phyloP scores from a whole-genome alignment of 1,139 yeast genomes.

The Hansenula lynferdii region DNA sequence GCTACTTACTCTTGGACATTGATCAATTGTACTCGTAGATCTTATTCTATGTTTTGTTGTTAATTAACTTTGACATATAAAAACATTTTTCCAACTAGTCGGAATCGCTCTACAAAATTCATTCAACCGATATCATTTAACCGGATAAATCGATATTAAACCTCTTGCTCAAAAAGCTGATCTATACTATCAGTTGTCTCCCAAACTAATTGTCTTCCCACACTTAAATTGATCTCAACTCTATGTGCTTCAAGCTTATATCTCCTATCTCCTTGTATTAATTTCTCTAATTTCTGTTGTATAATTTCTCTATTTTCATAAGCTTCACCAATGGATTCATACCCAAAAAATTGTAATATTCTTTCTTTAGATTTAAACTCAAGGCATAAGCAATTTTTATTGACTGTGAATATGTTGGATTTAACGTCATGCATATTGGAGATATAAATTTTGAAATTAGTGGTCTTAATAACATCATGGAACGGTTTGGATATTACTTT shows the following conservation, averaged over 20 bases:
- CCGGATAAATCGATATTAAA: no score
- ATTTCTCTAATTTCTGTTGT: constrained; percentile 1
- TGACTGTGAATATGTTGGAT: constrained; percentile 4
- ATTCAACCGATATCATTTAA: no score
- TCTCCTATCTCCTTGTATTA: background rate
- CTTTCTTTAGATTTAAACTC: constrained; percentile 10
- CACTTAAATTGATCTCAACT: constrained; percentile 1
- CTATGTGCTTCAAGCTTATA: background rate
- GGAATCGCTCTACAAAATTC: no score
- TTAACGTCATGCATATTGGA: constrained; percentile 8
- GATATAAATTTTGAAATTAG: constrained; percentile 12
- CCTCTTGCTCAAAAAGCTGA: constrained; percentile 3
- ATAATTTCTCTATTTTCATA: background rate
- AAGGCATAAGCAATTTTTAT: constrained; percentile 12
- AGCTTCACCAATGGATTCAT: constrained; percentile 1
- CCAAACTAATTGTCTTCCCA: constrained; percentile 11
- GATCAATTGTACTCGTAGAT: no score
- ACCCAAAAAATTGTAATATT: constrained; percentile 11
- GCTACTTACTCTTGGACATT: background rate
- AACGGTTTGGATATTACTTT: constrained; percentile 11
- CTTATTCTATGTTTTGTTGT: no score
- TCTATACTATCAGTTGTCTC: constrained; percentile 8
- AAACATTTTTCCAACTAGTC: no score
- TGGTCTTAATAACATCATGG: constrained; percentile 5
- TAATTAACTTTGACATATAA: no score